Conservation (phyloP, 2,329 filamentous ascomycete genomes). For the Chrysoporthe deuterocubensis region DNA sequence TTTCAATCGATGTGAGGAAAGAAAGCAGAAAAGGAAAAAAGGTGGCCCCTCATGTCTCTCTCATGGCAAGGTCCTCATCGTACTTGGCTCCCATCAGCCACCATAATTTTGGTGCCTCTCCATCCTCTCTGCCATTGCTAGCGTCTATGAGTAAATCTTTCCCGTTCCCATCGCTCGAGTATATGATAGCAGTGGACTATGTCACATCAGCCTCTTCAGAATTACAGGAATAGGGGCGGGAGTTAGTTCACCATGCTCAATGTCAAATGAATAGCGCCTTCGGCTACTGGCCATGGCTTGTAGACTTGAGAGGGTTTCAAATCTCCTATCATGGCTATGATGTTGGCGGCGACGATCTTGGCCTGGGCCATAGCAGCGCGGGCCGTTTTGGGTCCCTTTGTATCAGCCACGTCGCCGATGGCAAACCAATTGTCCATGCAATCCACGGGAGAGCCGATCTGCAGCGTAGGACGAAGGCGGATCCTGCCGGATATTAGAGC, state of each 20-base stretch:
- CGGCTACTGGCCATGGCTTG: constrained; percentile 46
- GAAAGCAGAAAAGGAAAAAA: no score
- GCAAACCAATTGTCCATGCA: constrained; percentile 59
- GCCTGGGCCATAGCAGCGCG: constrained; percentile 60
- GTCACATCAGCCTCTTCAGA: background rate
- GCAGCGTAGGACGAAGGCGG: constrained; percentile 59
- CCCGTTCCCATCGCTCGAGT: constrained; percentile 1
- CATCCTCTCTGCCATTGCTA: constrained; percentile 8
- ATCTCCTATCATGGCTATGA: constrained; percentile 51
- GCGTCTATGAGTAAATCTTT: constrained; percentile 1
- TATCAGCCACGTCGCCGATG: constrained; percentile 66
- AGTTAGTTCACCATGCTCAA: constrained; percentile 49
- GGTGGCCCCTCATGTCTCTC: background rate
- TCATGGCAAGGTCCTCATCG: constrained; percentile 6
- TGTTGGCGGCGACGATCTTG: constrained; percentile 56
- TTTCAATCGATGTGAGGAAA: no score
- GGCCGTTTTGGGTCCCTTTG: constrained; percentile 54
- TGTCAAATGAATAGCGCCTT: constrained; percentile 58
- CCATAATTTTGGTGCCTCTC: constrained; percentile 1
- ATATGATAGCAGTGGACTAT: constrained; percentile 5
- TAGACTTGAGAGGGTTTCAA: constrained; percentile 46
- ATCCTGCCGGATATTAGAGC: constrained; percentile 52
- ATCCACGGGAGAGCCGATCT: constrained; percentile 51
- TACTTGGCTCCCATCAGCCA: constrained; percentile 13
- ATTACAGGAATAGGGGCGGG: background rate